Conservation (phyloP, 2,329 filamentous ascomycete species). For the Phyllosticta citribraziliensis region DNA sequence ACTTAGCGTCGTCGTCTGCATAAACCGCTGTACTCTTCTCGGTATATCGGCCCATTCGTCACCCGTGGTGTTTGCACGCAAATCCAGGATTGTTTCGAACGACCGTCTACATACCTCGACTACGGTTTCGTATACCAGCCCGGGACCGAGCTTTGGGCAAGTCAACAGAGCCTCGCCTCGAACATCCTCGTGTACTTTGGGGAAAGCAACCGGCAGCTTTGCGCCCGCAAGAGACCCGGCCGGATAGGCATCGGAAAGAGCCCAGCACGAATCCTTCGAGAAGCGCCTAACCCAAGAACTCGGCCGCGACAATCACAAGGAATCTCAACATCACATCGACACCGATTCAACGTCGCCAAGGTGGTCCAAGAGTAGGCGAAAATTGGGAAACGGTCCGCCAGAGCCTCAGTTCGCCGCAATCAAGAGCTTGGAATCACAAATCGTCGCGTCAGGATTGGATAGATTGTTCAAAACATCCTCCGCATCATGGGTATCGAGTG, state of each 20-base stretch:
- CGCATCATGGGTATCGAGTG: background rate
- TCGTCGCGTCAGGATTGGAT: background rate
- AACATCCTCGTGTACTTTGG: background rate
- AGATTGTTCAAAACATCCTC: background rate
- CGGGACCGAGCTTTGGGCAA: background rate
- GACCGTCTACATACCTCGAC: background rate
- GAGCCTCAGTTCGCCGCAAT: background rate
- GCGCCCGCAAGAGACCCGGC: background rate
- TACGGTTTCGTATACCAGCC: background rate
- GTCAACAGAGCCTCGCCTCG: background rate
- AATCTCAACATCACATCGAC: background rate
- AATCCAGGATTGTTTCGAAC: background rate
- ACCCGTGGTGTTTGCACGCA: background rate
- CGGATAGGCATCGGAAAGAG: background rate
- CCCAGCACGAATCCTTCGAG: background rate
- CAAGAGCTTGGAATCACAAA: background rate
- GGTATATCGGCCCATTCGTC: background rate
- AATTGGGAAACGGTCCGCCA: background rate
- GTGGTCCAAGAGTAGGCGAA: background rate
- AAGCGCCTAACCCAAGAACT: background rate
- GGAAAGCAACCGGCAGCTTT: background rate
- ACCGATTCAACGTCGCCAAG: background rate
- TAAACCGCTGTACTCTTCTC: background rate
- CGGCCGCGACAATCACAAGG: background rate
- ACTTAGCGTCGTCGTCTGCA: background rate